Percentiles rank a stretch among this genome's conserved stretches.
phyloP scores from a whole-genome alignment of 129 eudicot genomes.

The Kitagawia praeruptora region DNA sequence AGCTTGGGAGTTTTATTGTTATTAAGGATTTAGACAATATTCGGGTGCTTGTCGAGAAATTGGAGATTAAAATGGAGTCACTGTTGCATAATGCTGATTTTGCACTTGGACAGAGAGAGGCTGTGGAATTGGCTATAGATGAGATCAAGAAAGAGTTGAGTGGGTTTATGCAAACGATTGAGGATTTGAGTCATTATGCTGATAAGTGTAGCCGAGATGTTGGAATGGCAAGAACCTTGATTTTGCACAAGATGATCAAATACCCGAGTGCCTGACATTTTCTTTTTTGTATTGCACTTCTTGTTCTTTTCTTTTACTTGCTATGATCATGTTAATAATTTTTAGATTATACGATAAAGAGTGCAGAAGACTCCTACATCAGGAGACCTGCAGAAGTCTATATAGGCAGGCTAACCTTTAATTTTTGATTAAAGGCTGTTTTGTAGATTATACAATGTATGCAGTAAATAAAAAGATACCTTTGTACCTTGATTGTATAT shows the following conservation, averaged over 20 bases:
- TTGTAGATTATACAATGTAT: background rate
- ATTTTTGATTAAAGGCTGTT: background rate
- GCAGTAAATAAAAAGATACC: background rate
- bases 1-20: slow-evolving; percentile 46
- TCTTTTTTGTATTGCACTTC: background rate
- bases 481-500: background rate
- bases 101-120: slow-evolving; percentile 46
- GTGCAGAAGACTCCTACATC: background rate
- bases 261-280: slow-evolving; percentile 33
- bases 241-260: slow-evolving; percentile 62
- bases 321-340: background rate
- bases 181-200: slow-evolving; percentile 51
- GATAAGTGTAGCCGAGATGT: slow-evolving; percentile 61
- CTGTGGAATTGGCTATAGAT: slow-evolving; percentile 51
- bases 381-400: background rate
- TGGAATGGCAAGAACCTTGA: slow-evolving; percentile 47
- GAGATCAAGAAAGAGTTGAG: slow-evolving; percentile 51
- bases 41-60: slow-evolving; percentile 37
- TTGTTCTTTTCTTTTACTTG: background rate
- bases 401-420: background rate
- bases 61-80: slow-evolving; percentile 54
- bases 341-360: background rate
- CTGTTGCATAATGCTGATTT: slow-evolving; percentile 50
- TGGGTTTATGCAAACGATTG: slow-evolving; percentile 45
- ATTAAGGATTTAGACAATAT: slow-evolving; percentile 58